Base-by-base conservation (phyloP, 169 alveolate species). In the Miamiensis avidus region DNA sequence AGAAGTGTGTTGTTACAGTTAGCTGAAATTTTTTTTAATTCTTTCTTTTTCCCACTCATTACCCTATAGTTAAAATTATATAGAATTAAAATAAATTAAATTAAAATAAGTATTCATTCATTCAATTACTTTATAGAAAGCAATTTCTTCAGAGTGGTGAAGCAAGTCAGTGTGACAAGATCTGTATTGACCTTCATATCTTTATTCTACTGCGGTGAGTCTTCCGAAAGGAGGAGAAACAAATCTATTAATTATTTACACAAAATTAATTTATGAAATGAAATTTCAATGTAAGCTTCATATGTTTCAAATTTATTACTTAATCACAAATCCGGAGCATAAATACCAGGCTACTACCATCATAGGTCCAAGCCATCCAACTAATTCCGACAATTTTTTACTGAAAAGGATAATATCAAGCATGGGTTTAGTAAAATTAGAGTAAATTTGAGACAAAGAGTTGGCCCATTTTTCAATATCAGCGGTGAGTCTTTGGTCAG, bases 221-320 rank as follows among this genome's bases (percentile, higher is more conserved):
- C 88, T 87, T 28, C 97, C 97, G 76, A 94, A 93, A 25, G 98
- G 92, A 15, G 98, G 98, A 0, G 98, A 87, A 29, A 94, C 89
- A 34, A 83, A 75, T 82, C 69, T 49, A 49, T 11, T 11, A 49
- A 49, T 11, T 11, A 20, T 49, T 49, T 49, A 20, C 4, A 49
- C 26, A 49, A 11, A 11, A 49, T 49, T 49, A 49, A 20, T 49
- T 49, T 49, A 49, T 11, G 20, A 49, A 49, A 11, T 11, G 20
- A 49, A 49, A 49, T 11, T 49, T 49, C 4, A 49, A 49, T 11
- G 4, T 49, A 49, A 49, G 69, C 4, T 11, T 11, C 4, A 49
- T 11, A 11, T 11, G 4, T 20, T 49, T 49, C 20, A 49, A 49
- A 49, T 49, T 11, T 49, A 49, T 49, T 49, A 79, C 82, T 93